phyloP scores from a whole-genome alignment of 208 protist genomes.

The Acanthamoeba lenticulata region DNA sequence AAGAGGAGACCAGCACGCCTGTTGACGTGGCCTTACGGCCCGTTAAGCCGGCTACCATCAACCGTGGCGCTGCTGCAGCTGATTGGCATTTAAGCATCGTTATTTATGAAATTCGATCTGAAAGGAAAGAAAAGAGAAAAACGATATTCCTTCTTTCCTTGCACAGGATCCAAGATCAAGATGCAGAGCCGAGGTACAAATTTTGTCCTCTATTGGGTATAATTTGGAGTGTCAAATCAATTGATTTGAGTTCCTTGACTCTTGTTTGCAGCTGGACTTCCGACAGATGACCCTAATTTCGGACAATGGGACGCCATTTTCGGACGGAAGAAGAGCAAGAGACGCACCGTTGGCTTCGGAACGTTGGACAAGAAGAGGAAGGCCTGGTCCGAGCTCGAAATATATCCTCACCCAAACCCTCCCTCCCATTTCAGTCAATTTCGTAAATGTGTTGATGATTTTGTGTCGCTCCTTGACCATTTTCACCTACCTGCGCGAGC shows the following conservation, averaged over 20 bases:
- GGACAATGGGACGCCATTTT: conserved; percentile 76
- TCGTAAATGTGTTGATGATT: background rate
- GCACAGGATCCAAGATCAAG: too few species aligned
- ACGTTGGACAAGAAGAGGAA: conserved; percentile 77
- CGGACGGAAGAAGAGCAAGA: conserved; percentile 70
- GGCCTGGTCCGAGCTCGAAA: conserved; percentile 60
- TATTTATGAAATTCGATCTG: too few species aligned
- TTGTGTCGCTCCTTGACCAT: background rate
- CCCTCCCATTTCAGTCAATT: background rate
- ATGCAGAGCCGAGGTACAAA: background rate
- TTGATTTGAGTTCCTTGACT: background rate
- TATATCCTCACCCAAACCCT: conserved; percentile 46
- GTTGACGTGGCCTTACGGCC: too few species aligned
- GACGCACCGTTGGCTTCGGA: conserved; percentile 80
- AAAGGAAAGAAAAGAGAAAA: too few species aligned
- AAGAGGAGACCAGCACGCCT: too few species aligned
- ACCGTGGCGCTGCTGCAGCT: too few species aligned
- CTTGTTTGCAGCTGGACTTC: background rate
- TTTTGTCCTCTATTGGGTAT: background rate
- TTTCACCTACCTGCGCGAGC: conserved; percentile 74
- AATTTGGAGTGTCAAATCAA: background rate
- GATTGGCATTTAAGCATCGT: too few species aligned
- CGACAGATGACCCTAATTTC: conserved; percentile 71
- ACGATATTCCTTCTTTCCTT: too few species aligned
- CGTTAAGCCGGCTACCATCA: too few species aligned